Percentiles rank a stretch among this genome's conserved stretches.
phyloP scores from a whole-genome alignment of 805 yeast species.

The Saturnispora sekii region DNA sequence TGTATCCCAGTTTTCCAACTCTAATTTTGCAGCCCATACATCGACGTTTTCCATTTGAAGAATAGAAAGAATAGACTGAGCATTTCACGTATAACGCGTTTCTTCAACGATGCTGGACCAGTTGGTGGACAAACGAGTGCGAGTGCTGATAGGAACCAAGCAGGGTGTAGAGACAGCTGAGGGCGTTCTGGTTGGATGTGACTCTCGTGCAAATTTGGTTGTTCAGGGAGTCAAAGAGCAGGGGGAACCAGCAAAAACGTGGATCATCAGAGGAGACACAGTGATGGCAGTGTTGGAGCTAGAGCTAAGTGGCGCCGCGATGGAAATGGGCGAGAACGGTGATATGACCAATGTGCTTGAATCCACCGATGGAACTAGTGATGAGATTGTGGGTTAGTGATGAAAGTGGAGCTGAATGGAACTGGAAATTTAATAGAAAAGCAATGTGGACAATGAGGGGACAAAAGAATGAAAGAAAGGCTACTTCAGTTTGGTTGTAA shows the following conservation, averaged over 20 bases:
- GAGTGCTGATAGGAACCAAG: background rate
- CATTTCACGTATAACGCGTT: no score
- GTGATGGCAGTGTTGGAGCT: background rate
- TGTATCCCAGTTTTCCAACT: slow-evolving; percentile 37
- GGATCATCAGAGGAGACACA: slow-evolving; percentile 4
- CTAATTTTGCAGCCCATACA: slow-evolving; percentile 43
- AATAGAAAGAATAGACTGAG: background rate
- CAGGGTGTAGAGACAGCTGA: background rate
- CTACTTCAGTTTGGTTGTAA: no score
- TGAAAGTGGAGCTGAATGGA: no score
- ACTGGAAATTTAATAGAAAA: no score
- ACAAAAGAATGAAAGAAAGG: no score
- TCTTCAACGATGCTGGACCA: background rate
- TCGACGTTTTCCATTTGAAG: slow-evolving; percentile 22
- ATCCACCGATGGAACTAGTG: no score
- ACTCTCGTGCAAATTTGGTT: background rate
- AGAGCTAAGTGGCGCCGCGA: no score
- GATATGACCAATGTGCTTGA: no score
- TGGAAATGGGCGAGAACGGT: no score
- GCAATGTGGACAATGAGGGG: no score
- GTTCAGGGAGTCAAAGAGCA: no score
- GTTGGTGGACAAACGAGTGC: background rate
- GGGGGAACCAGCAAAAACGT: background rate
- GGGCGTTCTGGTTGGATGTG: slow-evolving; percentile 2
- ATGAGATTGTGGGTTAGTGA: no score